Conservation (phyloP, 306 rosid species). For the Adenanthera pavonina region DNA sequence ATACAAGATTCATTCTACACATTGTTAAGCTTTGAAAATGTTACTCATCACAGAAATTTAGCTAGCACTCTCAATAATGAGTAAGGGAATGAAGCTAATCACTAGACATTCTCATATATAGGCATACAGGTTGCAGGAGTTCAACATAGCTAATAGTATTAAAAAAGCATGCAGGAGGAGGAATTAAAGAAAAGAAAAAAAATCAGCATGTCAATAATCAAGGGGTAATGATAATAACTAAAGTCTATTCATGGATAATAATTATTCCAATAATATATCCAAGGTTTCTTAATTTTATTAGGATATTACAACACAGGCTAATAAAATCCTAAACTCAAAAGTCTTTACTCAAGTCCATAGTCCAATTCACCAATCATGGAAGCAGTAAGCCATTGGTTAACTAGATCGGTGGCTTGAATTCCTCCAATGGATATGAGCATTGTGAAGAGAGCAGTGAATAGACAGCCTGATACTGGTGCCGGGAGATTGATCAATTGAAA, state of each 20-base stretch:
- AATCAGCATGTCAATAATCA: too few relatives aligned
- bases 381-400: conserved; percentile 72
- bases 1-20: conserved; percentile 23
- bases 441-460: conserved; percentile 65
- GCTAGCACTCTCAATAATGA: background rate
- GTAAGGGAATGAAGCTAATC: background rate
- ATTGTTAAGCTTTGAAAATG: conserved; percentile 11
- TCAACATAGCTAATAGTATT: background rate
- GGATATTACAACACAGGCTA: too few relatives aligned
- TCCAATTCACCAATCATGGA: conserved; percentile 63
- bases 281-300: too few relatives aligned
- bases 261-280: too few relatives aligned
- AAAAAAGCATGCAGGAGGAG: too few relatives aligned
- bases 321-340: too few relatives aligned
- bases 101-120: background rate
- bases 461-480: conserved; percentile 55
- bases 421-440: conserved; percentile 67
- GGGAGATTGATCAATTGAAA: conserved; percentile 65
- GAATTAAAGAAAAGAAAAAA: background rate
- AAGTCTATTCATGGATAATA: too few relatives aligned
- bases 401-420: conserved; percentile 61
- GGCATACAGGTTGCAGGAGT: background rate
- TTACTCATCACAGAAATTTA: background rate
- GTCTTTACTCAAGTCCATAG: too few relatives aligned
- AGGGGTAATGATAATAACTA: background rate